Base-by-base conservation (phyloP, 2,329 filamentous ascomycete genomes). In the Bertia moriformis region DNA sequence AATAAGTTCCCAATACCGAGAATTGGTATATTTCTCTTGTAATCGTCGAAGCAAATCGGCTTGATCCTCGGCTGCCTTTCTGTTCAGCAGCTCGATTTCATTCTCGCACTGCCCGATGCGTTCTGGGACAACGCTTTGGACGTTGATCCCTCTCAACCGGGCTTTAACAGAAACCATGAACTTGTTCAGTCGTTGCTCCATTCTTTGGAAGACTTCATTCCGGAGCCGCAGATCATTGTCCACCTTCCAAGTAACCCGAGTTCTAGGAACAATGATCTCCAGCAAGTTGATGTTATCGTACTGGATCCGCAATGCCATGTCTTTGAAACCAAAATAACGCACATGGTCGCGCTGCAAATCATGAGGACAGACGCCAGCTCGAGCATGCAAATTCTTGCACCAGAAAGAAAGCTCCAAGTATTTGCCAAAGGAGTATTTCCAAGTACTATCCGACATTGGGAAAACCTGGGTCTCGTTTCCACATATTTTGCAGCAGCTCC, bases 361-460 rank as follows among this genome's bases (percentile, higher is more conserved):
- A 53, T 98, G 91, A 14, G 83, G 74, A 53, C 93, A 98, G 39
- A 57, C 32, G 63, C 27, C 83, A 66, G 19, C 77, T 46, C 73
- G 78, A 48, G 79, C 76, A 52, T 78, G 83, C 38, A 96, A 63
- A 27, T 85, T 82, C 32, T 76, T 82, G 51, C 88, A 89, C 88
- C 89, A 98, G 57, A 96, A 96, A 2, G 88, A 87, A 14, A 98
- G 66, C 58, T 98, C 91, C n/a, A 98, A 67, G 51, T 96, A 98
- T 58, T 98, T 98, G 10, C 86, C 91, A 51, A 98, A 93, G 0
- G 91, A 98, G 56, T 98, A 98, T 55, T 93, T 95, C 83, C 87
- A 98, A 0, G 88, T 93, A 49, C 78, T 87, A 41, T 87, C 78
- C 1, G 89, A 95, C 86, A 98, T 95, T 20, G 81, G 78, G 47